phyloP scores from a whole-genome alignment of 306 rosid species.

The barrel medic (Medicago truncatula) region MtrunA17r5.0-ANR NC_053045.1:49676501-49677000 shows the following conservation, averaged over 20 bases:
- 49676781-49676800: slow-evolving; percentile 10
- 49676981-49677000: not conserved
- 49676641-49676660: slow-evolving; percentile 13
- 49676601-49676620: not conserved
- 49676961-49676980: slow-evolving; percentile 1
- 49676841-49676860: slow-evolving; percentile 9
- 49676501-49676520: slow-evolving; percentile 62
- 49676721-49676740: slow-evolving; percentile 61
- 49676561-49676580: slow-evolving; percentile 32
- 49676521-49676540: slow-evolving; percentile 41
- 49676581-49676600: not conserved
- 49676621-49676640: not conserved
- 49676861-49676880: slow-evolving; percentile 14
- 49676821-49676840: slow-evolving; percentile 5
- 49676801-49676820: slow-evolving; percentile 12
- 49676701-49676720: slow-evolving; percentile 58
- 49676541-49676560: slow-evolving; percentile 43
- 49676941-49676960: slow-evolving; percentile 5
- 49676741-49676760: slow-evolving; percentile 32
- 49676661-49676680: slow-evolving; percentile 61
- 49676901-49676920: not conserved
- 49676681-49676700: slow-evolving; percentile 53
- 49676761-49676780: slow-evolving; percentile 1
- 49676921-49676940: not conserved
- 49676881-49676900: slow-evolving; percentile 19